Evolutionary conservation across 441 rosid genomes (phyloP).

Genomic region (Euphorbia schlechtendalii): DNA sequence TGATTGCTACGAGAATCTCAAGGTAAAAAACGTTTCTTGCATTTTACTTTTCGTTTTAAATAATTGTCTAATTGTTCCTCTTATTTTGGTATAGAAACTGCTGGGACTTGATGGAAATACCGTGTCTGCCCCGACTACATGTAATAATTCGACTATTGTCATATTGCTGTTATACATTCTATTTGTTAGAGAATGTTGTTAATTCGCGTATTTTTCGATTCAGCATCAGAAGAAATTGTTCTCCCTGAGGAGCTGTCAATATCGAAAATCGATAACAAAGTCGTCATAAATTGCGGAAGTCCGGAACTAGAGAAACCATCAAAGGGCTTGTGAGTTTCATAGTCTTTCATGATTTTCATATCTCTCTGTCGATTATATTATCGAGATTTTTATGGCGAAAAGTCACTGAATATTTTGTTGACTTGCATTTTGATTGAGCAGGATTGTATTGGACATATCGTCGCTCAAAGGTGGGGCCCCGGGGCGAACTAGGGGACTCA

Average conservation of each 20-base stretch:
- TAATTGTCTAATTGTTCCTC: not conserved
- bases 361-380: not conserved
- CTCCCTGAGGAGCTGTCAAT: conserved; percentile 54
- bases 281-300: conserved; percentile 36
- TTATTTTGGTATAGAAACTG: conserved; percentile 38
- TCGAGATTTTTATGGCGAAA: not conserved
- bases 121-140: conserved; percentile 35
- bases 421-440: conserved; percentile 22
- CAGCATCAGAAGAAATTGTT: conserved; percentile 53
- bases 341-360: not conserved
- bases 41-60: not conserved
- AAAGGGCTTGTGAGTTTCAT: conserved; percentile 43
- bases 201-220: conserved; percentile 17
- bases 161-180: not conserved
- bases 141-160: conserved; percentile 29
- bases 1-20: conserved; percentile 66
- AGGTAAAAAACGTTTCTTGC: conserved; percentile 41
- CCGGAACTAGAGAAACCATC: conserved; percentile 39
- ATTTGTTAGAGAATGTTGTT: conserved; percentile 10
- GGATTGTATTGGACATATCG: conserved; percentile 72
- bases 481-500: conserved; percentile 79
- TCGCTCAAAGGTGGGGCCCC: conserved; percentile 74
- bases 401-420: conserved; percentile 12
- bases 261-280: conserved; percentile 42
- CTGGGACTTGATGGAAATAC: conserved; percentile 51